Evolutionary conservation across 2,329 filamentous ascomycete genomes (phyloP), one percentile per base, ranked within the genome.

Genomic region (Epichloe hybrida): DNA sequence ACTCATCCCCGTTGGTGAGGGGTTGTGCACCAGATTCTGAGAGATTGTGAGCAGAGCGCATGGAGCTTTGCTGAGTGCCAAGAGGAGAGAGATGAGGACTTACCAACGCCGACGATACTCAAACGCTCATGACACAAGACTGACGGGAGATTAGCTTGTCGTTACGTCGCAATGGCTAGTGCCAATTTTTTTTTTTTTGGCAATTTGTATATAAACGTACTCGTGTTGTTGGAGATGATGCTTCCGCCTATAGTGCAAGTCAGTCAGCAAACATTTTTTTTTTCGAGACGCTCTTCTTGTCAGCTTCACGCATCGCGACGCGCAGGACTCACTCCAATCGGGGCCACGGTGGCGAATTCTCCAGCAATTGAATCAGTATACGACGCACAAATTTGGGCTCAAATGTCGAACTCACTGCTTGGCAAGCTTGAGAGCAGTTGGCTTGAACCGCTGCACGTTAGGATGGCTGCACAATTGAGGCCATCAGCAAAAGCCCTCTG

Each of bases 81-180:
- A 3, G 27, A n/a, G 7, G 12, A 39, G 6, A 39, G 6, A 2
- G 12, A 40, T 1, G 7, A 31, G 17, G 4, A 75, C 83, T 64
- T 75, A 93, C 88, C 88, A 67, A 97, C 87, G 68, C 93, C 93
- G 66, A 98, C 93, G 68, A 98, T 97, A 68, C 88, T 93, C 68
- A 98, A 76, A 72, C 93, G 87, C 72, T 98, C 93, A 78, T 98
- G 93, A 65, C 90, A 93, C 61, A 98, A 82, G 68, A 98, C 86
- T 90, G 64, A 9, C 17, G 63, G 62, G 56, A 21, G 46, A 34
- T 50, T 47, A 53, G 51, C 31, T 45, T 34, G n/a, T 36, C 8
- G 4, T 36, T 20, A 5, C 6, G 31, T 3, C 12, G 9, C 8
- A 13, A 7, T 23, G 7, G 12, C 17, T 9, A 36, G 17, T 20